phyloP scores from a whole-genome alignment of 1,139 yeast species.

The Suhomyces bribrorum region DNA sequence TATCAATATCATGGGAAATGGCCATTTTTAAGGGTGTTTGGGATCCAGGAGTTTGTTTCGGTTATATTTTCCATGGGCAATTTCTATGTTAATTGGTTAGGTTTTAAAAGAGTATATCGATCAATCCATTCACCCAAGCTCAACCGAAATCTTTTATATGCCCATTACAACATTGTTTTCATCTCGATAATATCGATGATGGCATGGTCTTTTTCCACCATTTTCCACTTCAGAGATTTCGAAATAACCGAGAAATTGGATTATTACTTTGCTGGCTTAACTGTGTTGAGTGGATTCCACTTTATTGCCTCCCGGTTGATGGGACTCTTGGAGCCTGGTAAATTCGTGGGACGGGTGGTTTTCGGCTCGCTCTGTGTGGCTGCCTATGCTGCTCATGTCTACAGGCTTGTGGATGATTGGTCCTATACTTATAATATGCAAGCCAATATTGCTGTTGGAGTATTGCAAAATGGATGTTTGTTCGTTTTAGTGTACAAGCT shows the following conservation, averaged over 20 bases:
- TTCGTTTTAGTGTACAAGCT: slow-evolving; percentile 33
- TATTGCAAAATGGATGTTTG: slow-evolving; percentile 63
- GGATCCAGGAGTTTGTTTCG: slow-evolving; percentile 85
- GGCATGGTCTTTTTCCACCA: slow-evolving; percentile 86
- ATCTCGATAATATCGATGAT: slow-evolving; percentile 67
- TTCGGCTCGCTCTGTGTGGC: slow-evolving; percentile 46
- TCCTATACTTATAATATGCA: slow-evolving; percentile 93
- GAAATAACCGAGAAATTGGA: slow-evolving; percentile 80
- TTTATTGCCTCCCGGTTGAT: slow-evolving; percentile 61
- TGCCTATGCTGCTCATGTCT: slow-evolving; percentile 63
- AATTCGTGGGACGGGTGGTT: slow-evolving; percentile 25
- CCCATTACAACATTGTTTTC: slow-evolving; percentile 36
- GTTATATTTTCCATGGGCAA: slow-evolving; percentile 79
- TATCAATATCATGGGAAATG: slow-evolving; percentile 96
- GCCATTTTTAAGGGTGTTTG: slow-evolving; percentile 79
- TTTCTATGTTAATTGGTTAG: slow-evolving; percentile 70
- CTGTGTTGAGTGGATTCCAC: slow-evolving; percentile 79
- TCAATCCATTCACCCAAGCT: slow-evolving; percentile 14
- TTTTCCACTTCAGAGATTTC: slow-evolving; percentile 87
- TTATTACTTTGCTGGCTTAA: slow-evolving; percentile 89
- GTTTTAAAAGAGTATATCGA: slow-evolving; percentile 42
- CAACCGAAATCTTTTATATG: slow-evolving; percentile 13
- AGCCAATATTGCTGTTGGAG: slow-evolving; percentile 79
- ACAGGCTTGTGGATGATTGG: slow-evolving; percentile 73
- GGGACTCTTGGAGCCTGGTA: slow-evolving; percentile 49